phyloP scores from a whole-genome alignment of 2,329 filamentous ascomycete genomes.

The Pyricularia sp. region DNA sequence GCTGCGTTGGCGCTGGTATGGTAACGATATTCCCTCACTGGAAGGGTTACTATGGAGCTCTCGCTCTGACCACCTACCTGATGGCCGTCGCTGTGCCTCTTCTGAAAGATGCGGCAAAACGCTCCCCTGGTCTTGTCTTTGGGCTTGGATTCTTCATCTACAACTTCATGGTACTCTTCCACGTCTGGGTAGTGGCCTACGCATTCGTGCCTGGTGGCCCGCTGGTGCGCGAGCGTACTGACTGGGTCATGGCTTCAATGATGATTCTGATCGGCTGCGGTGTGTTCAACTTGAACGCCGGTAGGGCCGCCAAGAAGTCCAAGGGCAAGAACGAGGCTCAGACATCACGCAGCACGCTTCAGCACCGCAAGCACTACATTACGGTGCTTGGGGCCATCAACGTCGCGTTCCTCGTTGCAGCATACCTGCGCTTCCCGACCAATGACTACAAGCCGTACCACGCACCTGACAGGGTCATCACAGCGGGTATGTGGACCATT shows the following conservation, averaged over 20 bases:
- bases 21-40: conserved; percentile 73
- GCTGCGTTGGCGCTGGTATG: conserved; percentile 68
- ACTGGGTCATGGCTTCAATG: conserved; percentile 85
- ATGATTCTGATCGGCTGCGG: conserved; percentile 81
- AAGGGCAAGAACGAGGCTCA: conserved; percentile 23
- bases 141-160: conserved; percentile 85
- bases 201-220: conserved; percentile 94
- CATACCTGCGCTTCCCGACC: conserved; percentile 84
- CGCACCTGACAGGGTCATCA: conserved; percentile 75
- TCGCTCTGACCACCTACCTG: conserved; percentile 68
- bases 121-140: conserved; percentile 71
- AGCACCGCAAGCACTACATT: conserved; percentile 42
- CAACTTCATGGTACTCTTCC: conserved; percentile 91
- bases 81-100: conserved; percentile 71
- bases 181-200: conserved; percentile 97
- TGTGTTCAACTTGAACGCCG: conserved; percentile 59
- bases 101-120: conserved; percentile 65
- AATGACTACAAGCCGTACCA: conserved; percentile 92
- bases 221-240: conserved; percentile 84
- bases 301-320: conserved; percentile 15
- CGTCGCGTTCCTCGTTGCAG: conserved; percentile 67
- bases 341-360: conserved; percentile 19
- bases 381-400: conserved; percentile 64
- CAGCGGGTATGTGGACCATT: conserved; percentile 96
- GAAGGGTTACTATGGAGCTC: conserved; percentile 80